These are phyloP conservation scores for Fusarium sublunatum DNA, from an alignment of 2,329 filamentous ascomycete genomes.

Conservation along the genomic window DNA sequence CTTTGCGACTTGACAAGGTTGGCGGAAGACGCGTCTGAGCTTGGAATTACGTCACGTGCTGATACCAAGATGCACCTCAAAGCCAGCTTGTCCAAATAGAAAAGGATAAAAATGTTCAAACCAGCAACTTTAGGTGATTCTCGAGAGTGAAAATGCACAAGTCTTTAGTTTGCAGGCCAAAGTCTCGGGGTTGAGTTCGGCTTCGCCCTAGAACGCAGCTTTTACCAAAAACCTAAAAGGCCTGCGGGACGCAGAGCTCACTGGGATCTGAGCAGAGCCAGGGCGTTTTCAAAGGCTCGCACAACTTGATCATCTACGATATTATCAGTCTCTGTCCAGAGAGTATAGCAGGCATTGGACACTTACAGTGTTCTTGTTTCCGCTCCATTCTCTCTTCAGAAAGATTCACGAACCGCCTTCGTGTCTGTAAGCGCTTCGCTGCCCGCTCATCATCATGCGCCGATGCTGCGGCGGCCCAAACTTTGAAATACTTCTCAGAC, in stretches of 20 bases:
- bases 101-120: neutral
- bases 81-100: slow-evolving; percentile 6
- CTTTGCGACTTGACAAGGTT: slow-evolving; percentile 28
- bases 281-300: slow-evolving; percentile 70
- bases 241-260: slow-evolving; percentile 32
- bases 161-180: neutral
- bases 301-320: slow-evolving; percentile 64
- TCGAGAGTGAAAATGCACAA: slow-evolving; percentile 1
- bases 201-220: neutral
- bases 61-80: slow-evolving; percentile 1
- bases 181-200: neutral
- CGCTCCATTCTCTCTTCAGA: slow-evolving; percentile 77
- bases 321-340: slow-evolving; percentile 30
- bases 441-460: slow-evolving; percentile 80
- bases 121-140: neutral
- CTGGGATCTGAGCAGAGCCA: slow-evolving; percentile 62
- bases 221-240: neutral
- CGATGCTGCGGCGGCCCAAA: slow-evolving; percentile 80
- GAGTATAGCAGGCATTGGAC: neutral
- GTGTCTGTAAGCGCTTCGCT: slow-evolving; percentile 82
- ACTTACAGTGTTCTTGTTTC: slow-evolving; percentile 84
- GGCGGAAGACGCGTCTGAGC: slow-evolving; percentile 24
- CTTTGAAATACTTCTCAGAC: slow-evolving; percentile 73
- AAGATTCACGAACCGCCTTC: slow-evolving; percentile 78
- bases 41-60: slow-evolving; percentile 41